Percentiles rank a stretch among this genome's conserved stretches.
Conservation (phyloP, 2,329 filamentous ascomycete genomes). For the Curvularia spicifera region DNA sequence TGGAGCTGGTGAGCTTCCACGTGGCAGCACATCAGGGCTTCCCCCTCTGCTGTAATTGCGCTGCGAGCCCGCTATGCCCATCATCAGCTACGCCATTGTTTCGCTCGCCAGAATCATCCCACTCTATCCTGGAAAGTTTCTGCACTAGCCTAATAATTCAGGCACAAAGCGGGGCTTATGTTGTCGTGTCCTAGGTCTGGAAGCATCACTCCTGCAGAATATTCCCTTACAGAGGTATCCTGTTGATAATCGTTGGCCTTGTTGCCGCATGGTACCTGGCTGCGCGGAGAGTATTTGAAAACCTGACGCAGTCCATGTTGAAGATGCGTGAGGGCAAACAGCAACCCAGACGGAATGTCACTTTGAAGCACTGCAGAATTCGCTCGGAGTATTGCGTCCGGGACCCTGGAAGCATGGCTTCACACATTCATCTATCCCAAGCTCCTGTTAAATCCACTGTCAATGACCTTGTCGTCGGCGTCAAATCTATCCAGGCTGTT, state of each 20-base stretch:
- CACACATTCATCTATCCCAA: neutral
- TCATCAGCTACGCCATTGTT: neutral
- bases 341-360: slow-evolving; percentile 3
- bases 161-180: neutral
- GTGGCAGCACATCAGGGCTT: neutral
- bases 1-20: neutral
- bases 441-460: neutral
- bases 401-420: neutral
- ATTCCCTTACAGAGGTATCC: slow-evolving; percentile 2
- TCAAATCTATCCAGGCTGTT: neutral
- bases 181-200: neutral
- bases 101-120: neutral
- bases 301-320: slow-evolving; percentile 2
- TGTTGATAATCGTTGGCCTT: slow-evolving; percentile 5
- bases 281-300: slow-evolving; percentile 7
- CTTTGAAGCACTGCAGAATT: slow-evolving; percentile 7
- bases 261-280: slow-evolving; percentile 9
- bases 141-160: neutral
- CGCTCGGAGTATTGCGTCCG: neutral
- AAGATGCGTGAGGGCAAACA: slow-evolving; percentile 9
- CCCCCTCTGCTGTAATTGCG: neutral
- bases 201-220: neutral
- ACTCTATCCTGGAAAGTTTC: neutral
- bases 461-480: too few relatives aligned
- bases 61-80: neutral